Evolutionary conservation across 371 early-diverging fungal species (phyloP).

Genomic region (Mortierella sp.): DNA sequence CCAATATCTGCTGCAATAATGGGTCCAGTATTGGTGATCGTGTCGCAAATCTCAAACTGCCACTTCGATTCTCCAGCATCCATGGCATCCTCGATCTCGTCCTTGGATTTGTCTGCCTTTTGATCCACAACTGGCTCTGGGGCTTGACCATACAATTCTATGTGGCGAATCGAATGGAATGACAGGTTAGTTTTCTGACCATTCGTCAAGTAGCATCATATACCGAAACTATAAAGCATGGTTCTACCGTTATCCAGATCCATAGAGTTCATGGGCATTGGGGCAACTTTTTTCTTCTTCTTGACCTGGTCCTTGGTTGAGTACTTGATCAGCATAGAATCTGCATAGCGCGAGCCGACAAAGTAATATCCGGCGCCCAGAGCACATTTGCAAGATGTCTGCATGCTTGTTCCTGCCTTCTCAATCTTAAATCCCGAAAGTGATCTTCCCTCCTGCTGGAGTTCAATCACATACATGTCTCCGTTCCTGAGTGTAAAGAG

Average conservation of each 20-base stretch:
- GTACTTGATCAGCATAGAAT: slow-evolving; percentile 85
- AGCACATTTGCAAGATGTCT: slow-evolving; percentile 73
- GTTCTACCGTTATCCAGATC: slow-evolving; percentile 55
- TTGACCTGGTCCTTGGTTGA: slow-evolving; percentile 62
- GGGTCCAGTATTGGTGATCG: slow-evolving; percentile 84
- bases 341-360: slow-evolving; percentile 83
- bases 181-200: not conserved
- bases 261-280: slow-evolving; percentile 31
- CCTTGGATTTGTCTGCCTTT: slow-evolving; percentile 43
- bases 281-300: slow-evolving; percentile 46
- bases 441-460: slow-evolving; percentile 77
- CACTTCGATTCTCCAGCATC: slow-evolving; percentile 58
- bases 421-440: slow-evolving; percentile 62
- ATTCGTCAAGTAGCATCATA: not conserved
- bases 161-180: not conserved
- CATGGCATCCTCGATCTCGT: slow-evolving; percentile 45
- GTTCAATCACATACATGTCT: slow-evolving; percentile 76
- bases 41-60: slow-evolving; percentile 82
- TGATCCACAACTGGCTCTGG: slow-evolving; percentile 27
- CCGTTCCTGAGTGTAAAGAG: slow-evolving; percentile 76
- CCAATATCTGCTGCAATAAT: slow-evolving; percentile 85
- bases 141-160: slow-evolving; percentile 63
- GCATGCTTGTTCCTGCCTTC: slow-evolving; percentile 60
- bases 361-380: slow-evolving; percentile 80
- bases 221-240: not conserved